Evolutionary conservation across 805 yeast species (phyloP).

Genomic region (Blastobotrys attinorum): DNA sequence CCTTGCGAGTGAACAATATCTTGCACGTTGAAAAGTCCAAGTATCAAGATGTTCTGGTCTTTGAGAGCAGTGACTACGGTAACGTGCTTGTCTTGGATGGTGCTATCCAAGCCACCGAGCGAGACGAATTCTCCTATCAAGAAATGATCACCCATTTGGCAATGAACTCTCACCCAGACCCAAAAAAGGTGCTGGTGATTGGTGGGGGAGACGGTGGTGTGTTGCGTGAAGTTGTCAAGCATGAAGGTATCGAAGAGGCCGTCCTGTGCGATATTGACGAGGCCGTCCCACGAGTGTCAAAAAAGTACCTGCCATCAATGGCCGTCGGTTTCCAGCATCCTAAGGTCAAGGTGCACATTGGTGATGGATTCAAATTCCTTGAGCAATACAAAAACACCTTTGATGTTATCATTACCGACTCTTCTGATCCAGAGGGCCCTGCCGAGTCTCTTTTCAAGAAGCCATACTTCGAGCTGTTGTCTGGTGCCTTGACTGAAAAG

Average conservation of each 20-base stretch:
- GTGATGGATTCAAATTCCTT: constrained; percentile 79
- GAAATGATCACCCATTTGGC: constrained; percentile 86
- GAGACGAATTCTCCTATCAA: constrained; percentile 91
- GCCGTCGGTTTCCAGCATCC: constrained; percentile 55
- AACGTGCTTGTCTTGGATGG: constrained; percentile 88
- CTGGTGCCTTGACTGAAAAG: constrained; percentile 51
- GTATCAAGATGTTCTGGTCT: constrained; percentile 78
- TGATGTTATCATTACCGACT: constrained; percentile 85
- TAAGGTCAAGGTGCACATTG: constrained; percentile 56
- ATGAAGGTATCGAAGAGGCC: constrained; percentile 49
- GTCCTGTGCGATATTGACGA: constrained; percentile 87
- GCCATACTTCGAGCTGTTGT: constrained; percentile 62
- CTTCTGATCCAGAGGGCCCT: constrained; percentile 94
- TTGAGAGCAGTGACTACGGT: constrained; percentile 68
- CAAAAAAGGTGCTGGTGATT: constrained; percentile 71
- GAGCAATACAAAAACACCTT: constrained; percentile 42
- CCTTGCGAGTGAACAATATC: constrained; percentile 53
- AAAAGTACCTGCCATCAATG: constrained; percentile 71
- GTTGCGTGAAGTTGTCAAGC: constrained; percentile 78
- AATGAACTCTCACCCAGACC: constrained; percentile 64
- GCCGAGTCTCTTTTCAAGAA: constrained; percentile 83
- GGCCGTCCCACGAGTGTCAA: constrained; percentile 64
- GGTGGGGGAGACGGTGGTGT: constrained; percentile 99
- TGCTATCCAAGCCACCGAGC: constrained; percentile 81
- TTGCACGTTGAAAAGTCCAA: constrained; percentile 60